Percentiles rank a stretch among this genome's conserved stretches.
These are phyloP conservation scores for Podospora anserina DNA, from an alignment of 495 filamentous ascomycete species.

Conservation along the genomic window DNA sequence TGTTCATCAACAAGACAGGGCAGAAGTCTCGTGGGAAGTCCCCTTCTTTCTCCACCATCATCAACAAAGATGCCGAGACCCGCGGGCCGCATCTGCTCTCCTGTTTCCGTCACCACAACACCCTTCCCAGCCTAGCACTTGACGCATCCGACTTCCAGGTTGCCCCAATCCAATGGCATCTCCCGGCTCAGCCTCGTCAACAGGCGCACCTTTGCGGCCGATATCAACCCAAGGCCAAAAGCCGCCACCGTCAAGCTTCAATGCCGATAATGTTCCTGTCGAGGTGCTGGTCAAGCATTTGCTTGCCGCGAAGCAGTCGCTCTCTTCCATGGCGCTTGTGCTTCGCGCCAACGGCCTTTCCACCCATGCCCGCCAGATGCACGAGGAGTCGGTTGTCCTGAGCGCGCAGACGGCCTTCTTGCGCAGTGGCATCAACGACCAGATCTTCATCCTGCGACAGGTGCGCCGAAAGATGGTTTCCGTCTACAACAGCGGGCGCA, in stretches of 20 bases:
- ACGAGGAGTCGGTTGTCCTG: constrained; percentile 78
- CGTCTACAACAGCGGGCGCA: constrained; percentile 45
- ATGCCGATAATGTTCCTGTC: constrained; percentile 46
- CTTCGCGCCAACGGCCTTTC: constrained; percentile 86
- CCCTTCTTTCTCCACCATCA: constrained; percentile 1
- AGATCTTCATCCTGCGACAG: constrained; percentile 64
- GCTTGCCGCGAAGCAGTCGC: constrained; percentile 81
- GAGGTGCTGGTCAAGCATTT: constrained; percentile 79
- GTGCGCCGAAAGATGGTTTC: constrained; percentile 60
- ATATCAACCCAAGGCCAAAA: constrained; percentile 6
- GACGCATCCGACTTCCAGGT: too few relatives aligned
- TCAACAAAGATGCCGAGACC: constrained; percentile 15
- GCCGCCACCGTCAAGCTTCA: constrained; percentile 10
- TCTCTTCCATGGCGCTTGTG: constrained; percentile 81
- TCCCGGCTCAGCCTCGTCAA: constrained; percentile 18
- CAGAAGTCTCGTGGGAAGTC: background rate
- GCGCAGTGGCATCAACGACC: constrained; percentile 65
- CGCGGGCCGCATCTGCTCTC: background rate
- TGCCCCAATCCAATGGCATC: constrained; percentile 8
- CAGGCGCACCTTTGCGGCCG: constrained; percentile 13
- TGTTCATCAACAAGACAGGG: background rate
- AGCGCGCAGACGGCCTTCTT: constrained; percentile 76
- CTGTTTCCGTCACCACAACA: background rate
- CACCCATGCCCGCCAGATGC: constrained; percentile 64
- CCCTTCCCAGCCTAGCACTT: background rate